Conservation (phyloP, 2,329 filamentous ascomycete species). For the Ophiosphaerella herpotricha region DNA sequence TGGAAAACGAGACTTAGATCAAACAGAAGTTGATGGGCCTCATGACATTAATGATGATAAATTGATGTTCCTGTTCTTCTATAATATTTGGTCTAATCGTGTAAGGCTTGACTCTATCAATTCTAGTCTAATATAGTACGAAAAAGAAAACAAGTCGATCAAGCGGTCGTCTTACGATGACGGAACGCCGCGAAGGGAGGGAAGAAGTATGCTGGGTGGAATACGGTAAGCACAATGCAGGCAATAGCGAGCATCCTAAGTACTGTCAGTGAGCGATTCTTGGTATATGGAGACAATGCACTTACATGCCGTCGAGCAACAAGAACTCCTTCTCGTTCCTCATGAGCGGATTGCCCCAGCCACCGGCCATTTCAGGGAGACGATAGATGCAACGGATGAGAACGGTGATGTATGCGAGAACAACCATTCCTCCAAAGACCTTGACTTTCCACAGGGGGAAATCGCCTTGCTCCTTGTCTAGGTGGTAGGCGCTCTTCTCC, state of each 20-base stretch:
- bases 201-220: slow-evolving; percentile 35
- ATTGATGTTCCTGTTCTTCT: too few species aligned
- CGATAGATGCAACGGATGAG: slow-evolving; percentile 54
- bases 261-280: slow-evolving; percentile 1
- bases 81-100: too few species aligned
- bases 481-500: slow-evolving; percentile 31
- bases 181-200: slow-evolving; percentile 34
- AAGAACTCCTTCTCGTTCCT: slow-evolving; percentile 54
- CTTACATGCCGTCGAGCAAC: slow-evolving; percentile 52
- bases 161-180: slow-evolving; percentile 6
- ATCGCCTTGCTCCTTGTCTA: slow-evolving; percentile 26
- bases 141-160: not conserved
- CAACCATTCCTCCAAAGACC: slow-evolving; percentile 32
- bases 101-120: not conserved
- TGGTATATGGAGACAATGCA: not conserved
- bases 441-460: slow-evolving; percentile 22
- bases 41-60: too few species aligned
- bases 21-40: too few species aligned
- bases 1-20: too few species aligned
- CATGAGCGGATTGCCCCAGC: slow-evolving; percentile 51
- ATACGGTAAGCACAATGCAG: slow-evolving; percentile 27
- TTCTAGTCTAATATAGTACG: slow-evolving; percentile 2
- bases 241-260: slow-evolving; percentile 36
- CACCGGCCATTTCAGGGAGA: slow-evolving; percentile 52
- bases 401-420: slow-evolving; percentile 49